Conservation (phyloP, 306 rosid species). For the Ammopiptanthus mongolicus region DNA sequence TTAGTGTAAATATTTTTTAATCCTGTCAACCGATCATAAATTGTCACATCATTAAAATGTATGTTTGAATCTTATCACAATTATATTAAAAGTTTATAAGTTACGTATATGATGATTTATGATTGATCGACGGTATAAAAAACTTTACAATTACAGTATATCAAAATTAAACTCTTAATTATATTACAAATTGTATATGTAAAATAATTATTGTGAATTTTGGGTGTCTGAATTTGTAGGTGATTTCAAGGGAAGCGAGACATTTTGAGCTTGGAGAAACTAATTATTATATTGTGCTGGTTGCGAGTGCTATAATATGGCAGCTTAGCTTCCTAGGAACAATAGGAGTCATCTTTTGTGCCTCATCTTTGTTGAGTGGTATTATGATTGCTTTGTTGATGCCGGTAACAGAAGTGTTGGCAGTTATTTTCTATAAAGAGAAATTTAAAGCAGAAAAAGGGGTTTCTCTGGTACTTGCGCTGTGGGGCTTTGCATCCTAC, state of each 20-base stretch:
- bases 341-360: slow-evolving; percentile 48
- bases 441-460: neutral
- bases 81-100: too few species aligned
- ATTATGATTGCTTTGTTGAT: slow-evolving; percentile 35
- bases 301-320: slow-evolving; percentile 36
- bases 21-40: too few species aligned
- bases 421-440: slow-evolving; percentile 34
- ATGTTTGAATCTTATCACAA: too few species aligned
- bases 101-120: too few species aligned
- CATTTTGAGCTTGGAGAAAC: slow-evolving; percentile 48
- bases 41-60: too few species aligned
- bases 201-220: neutral
- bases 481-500: neutral
- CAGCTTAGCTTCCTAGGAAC: slow-evolving; percentile 51
- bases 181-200: too few species aligned
- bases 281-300: slow-evolving; percentile 42
- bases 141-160: too few species aligned
- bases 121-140: too few species aligned
- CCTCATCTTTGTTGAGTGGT: slow-evolving; percentile 48
- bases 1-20: too few species aligned
- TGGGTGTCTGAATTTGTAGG: slow-evolving; percentile 19
- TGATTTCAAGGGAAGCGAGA: neutral
- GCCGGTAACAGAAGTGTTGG: slow-evolving; percentile 42
- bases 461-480: neutral
- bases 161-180: too few species aligned